Percentiles rank a stretch among this genome's conserved stretches.
phyloP scores from a whole-genome alignment of 495 filamentous ascomycete species.

The Neurospora sp. region DNA sequence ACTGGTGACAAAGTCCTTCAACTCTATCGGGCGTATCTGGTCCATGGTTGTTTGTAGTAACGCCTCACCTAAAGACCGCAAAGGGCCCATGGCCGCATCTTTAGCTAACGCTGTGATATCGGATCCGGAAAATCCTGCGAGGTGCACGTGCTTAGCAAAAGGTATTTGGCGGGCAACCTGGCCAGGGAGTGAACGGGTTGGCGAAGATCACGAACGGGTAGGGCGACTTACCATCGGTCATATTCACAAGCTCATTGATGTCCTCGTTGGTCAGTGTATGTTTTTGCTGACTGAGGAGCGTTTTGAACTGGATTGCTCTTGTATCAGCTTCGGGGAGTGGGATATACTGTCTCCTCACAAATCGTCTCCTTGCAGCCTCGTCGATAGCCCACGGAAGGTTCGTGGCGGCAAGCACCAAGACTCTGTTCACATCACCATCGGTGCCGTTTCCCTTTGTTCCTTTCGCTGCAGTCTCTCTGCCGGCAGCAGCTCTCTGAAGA shows the following conservation, averaged over 20 bases:
- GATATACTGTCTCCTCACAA: slow-evolving; percentile 93
- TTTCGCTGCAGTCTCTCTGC: slow-evolving; percentile 57
- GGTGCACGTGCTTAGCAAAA: neutral
- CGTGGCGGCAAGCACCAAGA: slow-evolving; percentile 89
- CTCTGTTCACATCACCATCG: slow-evolving; percentile 74
- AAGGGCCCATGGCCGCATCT: slow-evolving; percentile 95
- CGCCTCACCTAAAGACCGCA: slow-evolving; percentile 83
- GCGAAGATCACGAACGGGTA: neutral
- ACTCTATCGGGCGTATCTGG: slow-evolving; percentile 78
- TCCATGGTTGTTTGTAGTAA: slow-evolving; percentile 86
- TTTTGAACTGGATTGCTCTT: slow-evolving; percentile 64
- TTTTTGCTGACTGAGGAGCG: slow-evolving; percentile 75
- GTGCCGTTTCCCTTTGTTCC: slow-evolving; percentile 43
- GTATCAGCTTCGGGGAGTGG: slow-evolving; percentile 81
- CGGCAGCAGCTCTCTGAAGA: slow-evolving; percentile 83
- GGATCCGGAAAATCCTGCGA: slow-evolving; percentile 83
- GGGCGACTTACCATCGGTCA: slow-evolving; percentile 67
- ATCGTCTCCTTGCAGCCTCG: slow-evolving; percentile 83
- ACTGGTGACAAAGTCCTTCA: slow-evolving; percentile 78
- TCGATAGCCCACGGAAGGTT: slow-evolving; percentile 98
- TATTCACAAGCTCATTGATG: slow-evolving; percentile 62
- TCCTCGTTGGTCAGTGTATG: slow-evolving; percentile 67
- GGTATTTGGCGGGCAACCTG: neutral
- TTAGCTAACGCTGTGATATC: slow-evolving; percentile 97
- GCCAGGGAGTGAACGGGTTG: neutral